Percentiles rank a stretch among this genome's conserved stretches.
Evolutionary conservation across 2,329 filamentous ascomycete species (phyloP).

Genomic region (Phialophora macrospora): DNA sequence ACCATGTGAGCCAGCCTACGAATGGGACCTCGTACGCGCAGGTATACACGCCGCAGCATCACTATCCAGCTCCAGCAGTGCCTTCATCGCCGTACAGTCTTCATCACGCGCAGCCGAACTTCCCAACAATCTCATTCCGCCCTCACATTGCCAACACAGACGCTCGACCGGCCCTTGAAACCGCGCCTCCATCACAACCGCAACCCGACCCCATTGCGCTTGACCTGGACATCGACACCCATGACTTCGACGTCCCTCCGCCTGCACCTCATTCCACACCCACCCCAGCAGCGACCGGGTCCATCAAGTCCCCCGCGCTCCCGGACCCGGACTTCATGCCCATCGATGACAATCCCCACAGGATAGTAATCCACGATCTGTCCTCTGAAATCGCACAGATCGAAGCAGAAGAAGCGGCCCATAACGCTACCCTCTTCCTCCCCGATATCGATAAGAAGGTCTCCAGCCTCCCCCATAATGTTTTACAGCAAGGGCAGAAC

Average conservation of each 20-base stretch:
- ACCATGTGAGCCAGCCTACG: conserved; percentile 11
- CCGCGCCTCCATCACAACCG: neutral
- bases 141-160: conserved; percentile 27
- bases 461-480: conserved; percentile 67
- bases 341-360: conserved; percentile 82
- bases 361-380: conserved; percentile 88
- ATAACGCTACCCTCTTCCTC: conserved; percentile 66
- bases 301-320: conserved; percentile 12
- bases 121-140: conserved; percentile 17
- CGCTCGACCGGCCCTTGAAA: conserved; percentile 20
- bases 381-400: conserved; percentile 81
- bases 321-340: conserved; percentile 69
- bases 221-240: neutral
- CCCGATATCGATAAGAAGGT: conserved; percentile 85
- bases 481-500: conserved; percentile 54
- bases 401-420: conserved; percentile 59
- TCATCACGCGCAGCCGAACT: neutral
- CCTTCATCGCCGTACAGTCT: conserved; percentile 12
- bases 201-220: neutral
- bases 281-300: neutral
- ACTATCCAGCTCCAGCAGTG: neutral
- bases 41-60: neutral
- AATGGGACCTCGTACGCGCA: neutral
- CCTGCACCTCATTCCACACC: conserved; percentile 11
- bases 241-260: conserved; percentile 6